Base-by-base conservation (phyloP, 2,329 filamentous ascomycete species). In the Alternaria brassicicola region DNA sequence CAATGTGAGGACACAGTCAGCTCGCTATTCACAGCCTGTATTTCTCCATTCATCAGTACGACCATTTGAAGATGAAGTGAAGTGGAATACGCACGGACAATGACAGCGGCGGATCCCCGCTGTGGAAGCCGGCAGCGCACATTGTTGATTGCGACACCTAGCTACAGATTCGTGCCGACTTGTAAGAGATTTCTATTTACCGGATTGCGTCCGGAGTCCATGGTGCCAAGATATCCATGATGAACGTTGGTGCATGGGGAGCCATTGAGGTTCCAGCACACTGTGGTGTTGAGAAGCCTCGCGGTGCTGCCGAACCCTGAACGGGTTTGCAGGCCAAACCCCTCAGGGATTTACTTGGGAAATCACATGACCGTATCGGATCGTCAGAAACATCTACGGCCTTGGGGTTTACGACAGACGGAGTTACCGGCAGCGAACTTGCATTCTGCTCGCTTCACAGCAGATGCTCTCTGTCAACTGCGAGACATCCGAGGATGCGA, bases 171-270 rank as follows among this genome's bases (percentile, higher is more conserved):
- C 63, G 47, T 57, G 49, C 67, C 66, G 66, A 57, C 45, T 61
- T 59, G 61, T 56, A 62, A 64, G 49, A 67, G 62, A 56, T 45
- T 26, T 23, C 39, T 55, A 52, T 63, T 57, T 53, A 52, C 60
- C 57, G 62, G 39, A 53, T 39, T 43, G 48, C 46, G 53, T 51
- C 64, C 72, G 69, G 69, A 67, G 55, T 59, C 61, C 53, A 46
- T 58, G 47, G 47, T 43, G 26, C 36, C 33, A 13, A 39, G 38
- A 39, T 13, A 41, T 46, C 47, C 28, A 19, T 41, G 60, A 55
- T 59, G 45, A 55, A 25, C 39, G 31, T 52, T 52, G 55, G 56
- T 52, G 46, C 53, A 62, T 68, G 65, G 70, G 69, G 69, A 74
- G 64, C 68, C 66, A 69, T 57, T 47, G 46, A 31, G 43, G 38